Conservation (phyloP, 2,329 filamentous ascomycete genomes). For the Lecanicillium sp. region DNA sequence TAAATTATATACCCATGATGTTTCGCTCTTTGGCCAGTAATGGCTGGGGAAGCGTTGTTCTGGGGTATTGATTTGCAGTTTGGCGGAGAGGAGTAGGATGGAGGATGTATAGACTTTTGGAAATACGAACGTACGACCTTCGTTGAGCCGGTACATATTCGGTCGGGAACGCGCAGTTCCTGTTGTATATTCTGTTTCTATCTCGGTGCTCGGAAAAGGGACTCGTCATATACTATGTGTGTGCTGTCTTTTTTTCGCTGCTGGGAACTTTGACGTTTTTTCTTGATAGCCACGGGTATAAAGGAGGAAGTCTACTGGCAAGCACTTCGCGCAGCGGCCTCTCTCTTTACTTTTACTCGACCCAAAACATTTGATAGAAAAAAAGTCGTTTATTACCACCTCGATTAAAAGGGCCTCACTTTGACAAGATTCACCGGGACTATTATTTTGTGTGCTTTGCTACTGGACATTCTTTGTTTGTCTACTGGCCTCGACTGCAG, state of each 20-base stretch:
- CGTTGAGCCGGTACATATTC: slow-evolving; percentile 19
- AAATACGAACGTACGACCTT: slow-evolving; percentile 28
- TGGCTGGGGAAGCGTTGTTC: slow-evolving; percentile 27
- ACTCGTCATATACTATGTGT: slow-evolving; percentile 2
- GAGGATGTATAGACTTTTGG: slow-evolving; percentile 28
- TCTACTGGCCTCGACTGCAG: too few species aligned
- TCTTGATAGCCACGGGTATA: slow-evolving; percentile 5
- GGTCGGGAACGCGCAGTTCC: slow-evolving; percentile 6
- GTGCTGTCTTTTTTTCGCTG: slow-evolving; percentile 8
- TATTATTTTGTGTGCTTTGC: too few species aligned
- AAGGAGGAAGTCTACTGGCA: too few species aligned
- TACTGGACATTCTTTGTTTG: too few species aligned
- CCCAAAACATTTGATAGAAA: too few species aligned
- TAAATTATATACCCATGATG: slow-evolving; percentile 38
- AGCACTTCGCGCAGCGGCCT: too few species aligned
- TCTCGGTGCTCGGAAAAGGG: slow-evolving; percentile 4
- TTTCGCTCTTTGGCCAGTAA: slow-evolving; percentile 28
- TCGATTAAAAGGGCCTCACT: too few species aligned
- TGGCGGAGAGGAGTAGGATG: slow-evolving; percentile 15
- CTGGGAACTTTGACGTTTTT: slow-evolving; percentile 2
- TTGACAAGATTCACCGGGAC: too few species aligned
- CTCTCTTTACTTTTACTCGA: too few species aligned
- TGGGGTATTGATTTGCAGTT: slow-evolving; percentile 21
- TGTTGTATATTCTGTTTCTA: slow-evolving; percentile 10
- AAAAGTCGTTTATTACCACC: too few species aligned